These are phyloP conservation scores for Boletus barrowsii DNA, from an alignment of 768 basidiomycete genomes.

Conservation along the genomic window DNA sequence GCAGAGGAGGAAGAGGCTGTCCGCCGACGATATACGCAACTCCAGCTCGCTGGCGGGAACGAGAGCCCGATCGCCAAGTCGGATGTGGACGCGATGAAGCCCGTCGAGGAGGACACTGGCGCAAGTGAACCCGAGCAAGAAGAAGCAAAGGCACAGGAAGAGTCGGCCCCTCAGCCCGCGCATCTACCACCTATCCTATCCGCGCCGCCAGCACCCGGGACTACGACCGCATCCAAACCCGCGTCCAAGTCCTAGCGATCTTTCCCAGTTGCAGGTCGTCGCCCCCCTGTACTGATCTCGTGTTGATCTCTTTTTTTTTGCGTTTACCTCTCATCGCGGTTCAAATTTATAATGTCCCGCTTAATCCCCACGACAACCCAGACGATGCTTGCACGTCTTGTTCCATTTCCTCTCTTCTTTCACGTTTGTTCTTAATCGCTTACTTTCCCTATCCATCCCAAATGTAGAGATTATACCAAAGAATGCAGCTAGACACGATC, in stretches of 20 bases:
- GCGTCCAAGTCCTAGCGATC: slow-evolving; percentile 5
- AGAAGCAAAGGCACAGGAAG: not conserved
- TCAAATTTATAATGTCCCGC: not conserved
- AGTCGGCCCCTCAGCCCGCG: not conserved
- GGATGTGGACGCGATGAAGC: slow-evolving; percentile 68
- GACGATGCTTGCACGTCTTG: slow-evolving; percentile 2
- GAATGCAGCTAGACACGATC: slow-evolving; percentile 14
- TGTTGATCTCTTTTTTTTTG: not conserved
- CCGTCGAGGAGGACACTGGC: slow-evolving; percentile 51
- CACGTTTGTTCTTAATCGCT: not conserved
- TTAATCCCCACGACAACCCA: slow-evolving; percentile 3
- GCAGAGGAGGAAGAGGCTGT: slow-evolving; percentile 52
- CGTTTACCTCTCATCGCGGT: slow-evolving; percentile 3
- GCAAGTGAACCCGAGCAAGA: slow-evolving; percentile 9
- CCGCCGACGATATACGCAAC: slow-evolving; percentile 19
- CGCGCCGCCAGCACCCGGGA: slow-evolving; percentile 29
- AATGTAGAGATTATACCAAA: slow-evolving; percentile 26
- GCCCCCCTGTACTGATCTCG: not conserved
- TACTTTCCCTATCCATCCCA: slow-evolving; percentile 1
- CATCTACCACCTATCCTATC: slow-evolving; percentile 34
- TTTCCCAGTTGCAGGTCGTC: not conserved
- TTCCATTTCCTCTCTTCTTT: not conserved
- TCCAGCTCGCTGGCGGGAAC: slow-evolving; percentile 1
- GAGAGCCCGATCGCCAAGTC: slow-evolving; percentile 14
- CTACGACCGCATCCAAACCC: slow-evolving; percentile 12